Evolutionary conservation across 805 yeast species (phyloP), one percentile per base, ranked within the genome.

Genomic region (Metschnikowia reukaufii): DNA sequence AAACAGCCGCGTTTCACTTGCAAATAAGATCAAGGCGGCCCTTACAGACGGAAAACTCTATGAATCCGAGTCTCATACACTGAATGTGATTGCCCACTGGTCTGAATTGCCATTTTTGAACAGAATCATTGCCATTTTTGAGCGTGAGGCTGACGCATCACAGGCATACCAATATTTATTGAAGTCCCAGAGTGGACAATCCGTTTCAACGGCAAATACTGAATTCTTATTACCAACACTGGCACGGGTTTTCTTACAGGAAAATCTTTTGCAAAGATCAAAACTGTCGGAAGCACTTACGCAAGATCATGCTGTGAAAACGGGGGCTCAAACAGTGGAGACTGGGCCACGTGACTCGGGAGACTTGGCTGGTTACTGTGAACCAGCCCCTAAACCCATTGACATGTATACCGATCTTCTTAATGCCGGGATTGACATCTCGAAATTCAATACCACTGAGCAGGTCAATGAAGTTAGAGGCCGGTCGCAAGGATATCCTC

Each of bases 81-180:
- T n/a, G 6, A 32, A n/a, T 10, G 27, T 36, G 25, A 67, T 72
- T 27, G 49, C 56, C 35, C 59, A 67, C 53, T 72, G 75, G 75
- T 64, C 72, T 19, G 65, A 62, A 34, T 53, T 72, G 35, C 67
- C 76, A n/a, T 68, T 65, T 39, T 59, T 72, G 42, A 60, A 55
- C 45, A 51, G 77, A 27, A 59, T 68, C n/a, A 64, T 72, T 20
- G 62, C 70, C 39, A 68, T 72, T n/a, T 60, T 72, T 52, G 60
- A 62, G 41, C 58, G 59, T 20, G 71, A 63, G 29, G 42, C 36
- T 1, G 57, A 62, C 6, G 73, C 74, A 8, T 17, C 44, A 15
- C 39, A 49, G n/a, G 59, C 69, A 0, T 62, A 54, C 44, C 36
- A 55, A 12, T 60, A 46, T 44, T 57, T 70, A 42, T 39, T 34